A percentile compares a stretch with the other conserved stretches of the same genome.
Conservation (phyloP, 176 grass and related monocot genomes). For the Cenchrus fungigraminus region DNA sequence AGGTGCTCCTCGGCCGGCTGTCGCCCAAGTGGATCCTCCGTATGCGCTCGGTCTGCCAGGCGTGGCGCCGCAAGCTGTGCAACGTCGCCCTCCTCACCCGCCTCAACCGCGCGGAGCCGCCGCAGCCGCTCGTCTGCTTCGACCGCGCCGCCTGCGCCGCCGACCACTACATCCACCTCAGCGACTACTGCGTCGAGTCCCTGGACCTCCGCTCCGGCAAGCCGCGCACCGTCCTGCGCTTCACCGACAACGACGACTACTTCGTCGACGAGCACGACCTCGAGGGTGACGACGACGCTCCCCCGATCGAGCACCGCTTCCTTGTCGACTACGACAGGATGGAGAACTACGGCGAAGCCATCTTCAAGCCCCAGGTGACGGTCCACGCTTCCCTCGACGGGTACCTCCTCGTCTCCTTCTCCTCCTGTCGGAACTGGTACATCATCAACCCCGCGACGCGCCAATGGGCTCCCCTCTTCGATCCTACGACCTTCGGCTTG, state of each 20-base stretch:
- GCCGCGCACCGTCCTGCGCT: not conserved
- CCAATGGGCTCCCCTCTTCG: not conserved
- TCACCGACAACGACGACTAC: not conserved
- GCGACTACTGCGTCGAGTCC: conserved; percentile 39
- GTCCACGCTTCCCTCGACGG: conserved; percentile 36
- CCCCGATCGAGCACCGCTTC: not conserved
- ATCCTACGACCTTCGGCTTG: not conserved
- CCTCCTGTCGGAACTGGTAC: not conserved
- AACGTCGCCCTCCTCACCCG: not conserved
- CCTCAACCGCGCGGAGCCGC: not conserved
- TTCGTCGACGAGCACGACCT: too few species aligned
- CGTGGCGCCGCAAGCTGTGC: not conserved
- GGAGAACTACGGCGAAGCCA: too few species aligned
- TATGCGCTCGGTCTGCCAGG: conserved; percentile 20
- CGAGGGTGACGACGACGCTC: not conserved
- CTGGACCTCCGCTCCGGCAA: not conserved
- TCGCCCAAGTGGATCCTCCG: not conserved
- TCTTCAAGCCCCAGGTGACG: not conserved
- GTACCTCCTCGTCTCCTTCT: conserved; percentile 26
- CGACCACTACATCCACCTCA: not conserved
- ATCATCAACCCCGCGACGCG: conserved; percentile 36
- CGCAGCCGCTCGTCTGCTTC: conserved; percentile 1
- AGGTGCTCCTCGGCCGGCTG: not conserved
- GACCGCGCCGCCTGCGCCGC: not conserved
- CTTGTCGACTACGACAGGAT: not conserved